phyloP scores from a whole-genome alignment of 2,329 filamentous ascomycete species.

The Claviceps purpurea region DNA sequence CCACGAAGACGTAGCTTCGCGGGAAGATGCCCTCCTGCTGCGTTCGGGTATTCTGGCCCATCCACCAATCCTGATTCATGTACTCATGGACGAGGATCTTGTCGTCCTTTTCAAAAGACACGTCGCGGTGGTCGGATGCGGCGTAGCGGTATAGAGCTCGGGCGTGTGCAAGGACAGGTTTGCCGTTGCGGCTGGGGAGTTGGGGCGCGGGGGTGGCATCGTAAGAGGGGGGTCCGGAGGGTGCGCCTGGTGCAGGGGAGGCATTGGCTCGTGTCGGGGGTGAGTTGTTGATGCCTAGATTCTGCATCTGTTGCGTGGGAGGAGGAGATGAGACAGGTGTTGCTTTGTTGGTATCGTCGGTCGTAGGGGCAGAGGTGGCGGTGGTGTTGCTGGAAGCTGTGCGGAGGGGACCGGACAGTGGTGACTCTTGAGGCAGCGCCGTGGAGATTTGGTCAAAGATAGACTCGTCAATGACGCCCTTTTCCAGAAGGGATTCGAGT shows the following conservation, averaged over 20 bases:
- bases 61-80: slow-evolving; percentile 97
- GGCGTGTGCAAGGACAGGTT: slow-evolving; percentile 56
- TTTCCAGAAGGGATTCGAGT: slow-evolving; percentile 78
- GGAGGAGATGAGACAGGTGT: slow-evolving; percentile 12
- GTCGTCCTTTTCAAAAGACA: slow-evolving; percentile 71
- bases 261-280: neutral
- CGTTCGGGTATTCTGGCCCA: slow-evolving; percentile 73
- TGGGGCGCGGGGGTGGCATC: slow-evolving; percentile 30
- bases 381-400: slow-evolving; percentile 21
- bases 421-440: slow-evolving; percentile 60
- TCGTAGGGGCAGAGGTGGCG: slow-evolving; percentile 7
- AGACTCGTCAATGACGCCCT: slow-evolving; percentile 61
- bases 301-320: slow-evolving; percentile 27
- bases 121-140: slow-evolving; percentile 66
- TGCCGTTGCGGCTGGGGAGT: slow-evolving; percentile 29
- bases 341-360: slow-evolving; percentile 8
- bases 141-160: slow-evolving; percentile 75
- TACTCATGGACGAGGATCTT: slow-evolving; percentile 70
- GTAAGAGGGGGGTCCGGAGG: slow-evolving; percentile 40
- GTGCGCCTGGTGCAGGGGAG: slow-evolving; percentile 27
- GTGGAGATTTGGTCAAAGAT: slow-evolving; percentile 63
- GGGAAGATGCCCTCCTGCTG: slow-evolving; percentile 88
- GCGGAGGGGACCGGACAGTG: slow-evolving; percentile 37
- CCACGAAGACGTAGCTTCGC: slow-evolving; percentile 70
- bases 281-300: slow-evolving; percentile 20